A percentile compares a stretch with the other conserved stretches of the same genome.
Evolutionary conservation across 805 yeast species (phyloP).

Genomic region (Pichia rugopelliculosa): DNA sequence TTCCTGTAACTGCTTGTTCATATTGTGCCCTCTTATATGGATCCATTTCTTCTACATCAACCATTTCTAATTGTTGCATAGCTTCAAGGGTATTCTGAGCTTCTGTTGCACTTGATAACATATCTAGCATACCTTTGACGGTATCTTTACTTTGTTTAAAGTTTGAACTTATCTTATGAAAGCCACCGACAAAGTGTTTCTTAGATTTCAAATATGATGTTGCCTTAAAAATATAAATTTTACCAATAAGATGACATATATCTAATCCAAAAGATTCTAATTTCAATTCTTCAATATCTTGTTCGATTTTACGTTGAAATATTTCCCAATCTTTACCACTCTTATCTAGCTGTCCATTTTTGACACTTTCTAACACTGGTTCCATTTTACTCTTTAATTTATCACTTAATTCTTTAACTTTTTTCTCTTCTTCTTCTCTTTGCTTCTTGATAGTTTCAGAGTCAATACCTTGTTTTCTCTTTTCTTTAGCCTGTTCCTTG

Average conservation of each 20-base stretch:
- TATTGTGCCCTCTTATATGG: conserved; percentile 50
- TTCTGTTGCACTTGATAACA: conserved; percentile 67
- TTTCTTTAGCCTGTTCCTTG: conserved; percentile 9
- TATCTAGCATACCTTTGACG: conserved; percentile 62
- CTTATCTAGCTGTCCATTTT: conserved; percentile 28
- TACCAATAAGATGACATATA: conserved; percentile 69
- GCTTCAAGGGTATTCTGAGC: conserved; percentile 77
- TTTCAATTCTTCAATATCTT: conserved; percentile 78
- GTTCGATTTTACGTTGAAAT: conserved; percentile 57
- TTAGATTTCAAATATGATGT: conserved; percentile 60
- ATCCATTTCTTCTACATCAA: conserved; percentile 34
- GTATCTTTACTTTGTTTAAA: conserved; percentile 69
- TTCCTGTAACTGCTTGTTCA: conserved; percentile 71
- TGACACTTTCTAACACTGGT: conserved; percentile 34
- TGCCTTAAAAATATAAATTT: conserved; percentile 58
- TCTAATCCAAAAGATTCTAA: conserved; percentile 84
- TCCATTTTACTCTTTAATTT: conserved; percentile 39
- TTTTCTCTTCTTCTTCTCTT: conserved; percentile 31
- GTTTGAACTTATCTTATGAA: conserved; percentile 48
- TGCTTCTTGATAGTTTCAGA: conserved; percentile 25
- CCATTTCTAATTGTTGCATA: conserved; percentile 50
- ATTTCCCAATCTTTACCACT: conserved; percentile 38
- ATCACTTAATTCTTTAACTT: conserved; percentile 51
- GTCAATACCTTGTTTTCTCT: conserved; percentile 17
- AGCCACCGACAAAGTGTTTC: conserved; percentile 58